Conservation (phyloP, 2,329 filamentous ascomycete species). For the Westerdykella ornata region DNA sequence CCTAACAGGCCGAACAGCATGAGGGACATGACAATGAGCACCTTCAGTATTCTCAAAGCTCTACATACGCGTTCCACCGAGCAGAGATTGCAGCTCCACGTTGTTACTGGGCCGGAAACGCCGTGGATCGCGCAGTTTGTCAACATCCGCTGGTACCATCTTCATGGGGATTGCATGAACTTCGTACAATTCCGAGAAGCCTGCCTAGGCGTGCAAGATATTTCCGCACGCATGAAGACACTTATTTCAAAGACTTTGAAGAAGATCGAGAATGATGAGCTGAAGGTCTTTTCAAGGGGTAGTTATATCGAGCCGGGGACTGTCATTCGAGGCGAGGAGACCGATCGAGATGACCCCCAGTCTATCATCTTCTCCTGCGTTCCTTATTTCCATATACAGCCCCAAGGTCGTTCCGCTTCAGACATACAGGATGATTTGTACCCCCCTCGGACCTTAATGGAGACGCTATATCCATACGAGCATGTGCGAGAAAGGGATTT, state of each 20-base stretch:
- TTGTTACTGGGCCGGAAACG: conserved; percentile 14
- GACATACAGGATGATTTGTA: conserved; percentile 9
- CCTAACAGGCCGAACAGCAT: too few species aligned
- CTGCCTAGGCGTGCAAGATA: conserved; percentile 16
- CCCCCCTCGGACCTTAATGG: conserved; percentile 24
- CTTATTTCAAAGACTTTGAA: conserved; percentile 14
- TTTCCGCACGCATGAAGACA: conserved; percentile 13
- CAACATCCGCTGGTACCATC: conserved; percentile 23
- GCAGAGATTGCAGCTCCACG: too few species aligned
- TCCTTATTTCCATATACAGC: conserved; percentile 21
- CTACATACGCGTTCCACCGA: conserved; percentile 13
- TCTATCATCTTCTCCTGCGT: conserved; percentile 28
- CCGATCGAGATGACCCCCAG: conserved; percentile 10
- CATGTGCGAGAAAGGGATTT: conserved; percentile 24
- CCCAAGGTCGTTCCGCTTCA: conserved; percentile 1
- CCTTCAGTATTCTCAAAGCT: conserved; percentile 21
- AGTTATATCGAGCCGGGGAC: conserved; percentile 33
- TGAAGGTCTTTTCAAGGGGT: conserved; percentile 20
- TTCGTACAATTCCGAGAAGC: conserved; percentile 20
- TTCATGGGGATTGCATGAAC: conserved; percentile 17
- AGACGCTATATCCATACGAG: conserved; percentile 29
- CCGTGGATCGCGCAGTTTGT: conserved; percentile 4
- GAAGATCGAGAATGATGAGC: conserved; percentile 21
- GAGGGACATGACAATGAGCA: conserved; percentile 14
- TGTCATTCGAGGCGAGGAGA: conserved; percentile 25